Percentiles rank a stretch among this genome's conserved stretches.
These are phyloP conservation scores for Nothophytophthora sp. DNA, from an alignment of 352 stramenopile species.

Conservation along the genomic window DNA sequence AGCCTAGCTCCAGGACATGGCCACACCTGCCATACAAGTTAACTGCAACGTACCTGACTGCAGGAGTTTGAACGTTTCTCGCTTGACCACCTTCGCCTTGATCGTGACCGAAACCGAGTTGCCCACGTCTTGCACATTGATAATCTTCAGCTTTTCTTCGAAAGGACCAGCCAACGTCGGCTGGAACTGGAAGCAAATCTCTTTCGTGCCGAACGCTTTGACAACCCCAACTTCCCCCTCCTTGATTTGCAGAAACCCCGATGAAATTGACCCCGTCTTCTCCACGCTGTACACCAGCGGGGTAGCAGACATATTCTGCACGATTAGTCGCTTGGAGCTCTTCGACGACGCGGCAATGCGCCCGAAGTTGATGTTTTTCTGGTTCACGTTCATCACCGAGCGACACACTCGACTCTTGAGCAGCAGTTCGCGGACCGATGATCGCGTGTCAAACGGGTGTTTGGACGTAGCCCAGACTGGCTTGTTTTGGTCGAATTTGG, in stretches of 20 bases:
- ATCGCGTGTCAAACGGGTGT: conserved; percentile 78
- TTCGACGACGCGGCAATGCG: conserved; percentile 85
- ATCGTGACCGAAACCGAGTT: conserved; percentile 90
- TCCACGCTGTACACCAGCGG: conserved; percentile 86
- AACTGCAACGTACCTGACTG: conserved; percentile 69
- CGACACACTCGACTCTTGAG: conserved; percentile 85
- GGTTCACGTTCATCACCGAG: conserved; percentile 90
- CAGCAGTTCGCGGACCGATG: conserved; percentile 82
- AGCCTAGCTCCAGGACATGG: too few relatives aligned
- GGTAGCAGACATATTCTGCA: conserved; percentile 88
- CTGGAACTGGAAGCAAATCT: conserved; percentile 91
- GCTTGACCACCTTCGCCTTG: conserved; percentile 89
- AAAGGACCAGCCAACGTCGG: conserved; percentile 84
- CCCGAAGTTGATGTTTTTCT: conserved; percentile 93
- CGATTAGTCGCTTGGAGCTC: conserved; percentile 83
- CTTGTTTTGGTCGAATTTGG: conserved; percentile 60
- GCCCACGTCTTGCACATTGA: conserved; percentile 89
- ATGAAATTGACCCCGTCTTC: conserved; percentile 92
- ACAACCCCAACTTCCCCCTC: conserved; percentile 86
- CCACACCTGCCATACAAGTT: not conserved
- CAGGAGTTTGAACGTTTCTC: conserved; percentile 89
- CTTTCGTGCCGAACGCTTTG: conserved; percentile 86
- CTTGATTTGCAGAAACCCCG: conserved; percentile 88
- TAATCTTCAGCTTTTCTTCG: conserved; percentile 89
- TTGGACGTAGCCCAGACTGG: conserved; percentile 68